These are phyloP conservation scores for Scutellaria baicalensis DNA, from an alignment of 257 asterid species.

Conservation along the genomic window DNA sequence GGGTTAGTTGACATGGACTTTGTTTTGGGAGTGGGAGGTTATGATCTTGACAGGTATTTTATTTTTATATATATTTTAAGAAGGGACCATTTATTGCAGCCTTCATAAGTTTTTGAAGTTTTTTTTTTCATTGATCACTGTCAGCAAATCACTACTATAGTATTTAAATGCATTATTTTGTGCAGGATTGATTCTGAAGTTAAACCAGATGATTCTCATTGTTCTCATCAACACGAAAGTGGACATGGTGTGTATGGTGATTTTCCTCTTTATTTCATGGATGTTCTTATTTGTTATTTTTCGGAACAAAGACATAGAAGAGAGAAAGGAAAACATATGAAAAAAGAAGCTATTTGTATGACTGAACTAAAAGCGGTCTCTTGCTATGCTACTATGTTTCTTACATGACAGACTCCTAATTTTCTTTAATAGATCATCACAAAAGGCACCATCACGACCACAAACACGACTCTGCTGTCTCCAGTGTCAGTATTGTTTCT, in stretches of 20 bases:
- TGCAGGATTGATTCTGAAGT: constrained; percentile 81
- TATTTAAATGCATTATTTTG: constrained; percentile 4
- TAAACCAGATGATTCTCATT: constrained; percentile 53
- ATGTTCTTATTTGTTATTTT: background rate
- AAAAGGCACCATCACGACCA: constrained; percentile 69
- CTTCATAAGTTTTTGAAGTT: background rate
- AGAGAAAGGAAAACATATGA: background rate
- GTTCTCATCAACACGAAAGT: constrained; percentile 57
- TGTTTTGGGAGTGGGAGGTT: constrained; percentile 94
- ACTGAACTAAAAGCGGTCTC: background rate
- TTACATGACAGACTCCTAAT: background rate
- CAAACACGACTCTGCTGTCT: constrained; percentile 73
- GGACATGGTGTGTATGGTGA: constrained; percentile 46
- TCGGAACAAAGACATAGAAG: background rate
- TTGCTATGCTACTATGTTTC: background rate
- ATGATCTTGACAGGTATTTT: constrained; percentile 87
- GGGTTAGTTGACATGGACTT: constrained; percentile 95
- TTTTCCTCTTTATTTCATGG: background rate
- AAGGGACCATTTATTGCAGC: background rate
- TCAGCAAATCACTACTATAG: background rate
- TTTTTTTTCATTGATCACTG: background rate
- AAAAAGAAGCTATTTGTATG: background rate
- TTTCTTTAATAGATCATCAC: constrained; percentile 46
- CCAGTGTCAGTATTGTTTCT: constrained; percentile 88
- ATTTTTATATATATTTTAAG: background rate